Percentiles rank a stretch among this genome's conserved stretches.
These are phyloP conservation scores for Solanum appendiculatum DNA, from an alignment of 257 asterid genomes.

Conservation along the genomic window DNA sequence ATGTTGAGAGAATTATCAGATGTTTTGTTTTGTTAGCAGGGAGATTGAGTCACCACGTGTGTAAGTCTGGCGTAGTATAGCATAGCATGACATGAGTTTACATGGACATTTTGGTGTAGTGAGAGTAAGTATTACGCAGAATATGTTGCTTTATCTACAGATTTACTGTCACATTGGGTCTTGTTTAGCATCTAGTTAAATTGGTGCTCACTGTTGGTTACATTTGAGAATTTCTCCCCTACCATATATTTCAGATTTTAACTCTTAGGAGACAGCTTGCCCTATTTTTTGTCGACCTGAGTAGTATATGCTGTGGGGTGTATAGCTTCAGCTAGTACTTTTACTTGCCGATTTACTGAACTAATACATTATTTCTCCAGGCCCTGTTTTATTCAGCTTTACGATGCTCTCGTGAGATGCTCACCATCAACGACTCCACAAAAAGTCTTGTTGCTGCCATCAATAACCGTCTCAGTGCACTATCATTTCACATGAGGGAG, in stretches of 20 bases:
- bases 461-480: slow-evolving; percentile 59
- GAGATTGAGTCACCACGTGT: neutral
- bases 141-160: neutral
- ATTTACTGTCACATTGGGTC: neutral
- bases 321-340: neutral
- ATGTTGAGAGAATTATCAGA: neutral
- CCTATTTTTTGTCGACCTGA: neutral
- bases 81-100: neutral
- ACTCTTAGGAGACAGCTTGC: neutral
- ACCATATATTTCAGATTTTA: neutral
- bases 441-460: slow-evolving; percentile 50
- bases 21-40: neutral
- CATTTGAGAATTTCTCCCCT: neutral
- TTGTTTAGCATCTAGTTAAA: neutral
- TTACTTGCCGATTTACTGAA: neutral
- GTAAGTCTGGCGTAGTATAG: neutral
- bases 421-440: slow-evolving; percentile 46
- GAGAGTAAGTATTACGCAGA: neutral
- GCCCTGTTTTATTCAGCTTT: slow-evolving; percentile 69
- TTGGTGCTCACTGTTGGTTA: neutral
- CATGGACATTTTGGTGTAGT: neutral
- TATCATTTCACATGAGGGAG: slow-evolving; percentile 63
- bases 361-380: slow-evolving; percentile 15
- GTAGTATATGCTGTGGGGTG: neutral
- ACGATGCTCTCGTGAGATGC: slow-evolving; percentile 69